Conservation (phyloP, 768 basidiomycete species). For the Tricholoma terreum region DNA sequence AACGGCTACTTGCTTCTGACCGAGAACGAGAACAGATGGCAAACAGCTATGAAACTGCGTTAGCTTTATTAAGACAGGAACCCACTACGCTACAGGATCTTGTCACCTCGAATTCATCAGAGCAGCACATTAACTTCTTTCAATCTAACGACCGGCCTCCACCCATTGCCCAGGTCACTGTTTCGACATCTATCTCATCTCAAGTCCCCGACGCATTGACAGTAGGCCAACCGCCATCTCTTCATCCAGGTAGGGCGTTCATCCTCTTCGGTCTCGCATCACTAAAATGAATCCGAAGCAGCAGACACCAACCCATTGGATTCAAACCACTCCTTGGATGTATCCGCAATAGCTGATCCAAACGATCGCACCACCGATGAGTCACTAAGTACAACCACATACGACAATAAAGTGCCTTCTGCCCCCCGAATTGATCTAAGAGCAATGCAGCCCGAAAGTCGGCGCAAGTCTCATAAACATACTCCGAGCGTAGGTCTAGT, state of each 20-base stretch:
- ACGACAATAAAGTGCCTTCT: background rate
- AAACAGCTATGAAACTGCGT: slow-evolving; percentile 9
- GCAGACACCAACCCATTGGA: background rate
- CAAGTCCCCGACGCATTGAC: background rate
- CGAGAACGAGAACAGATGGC: slow-evolving; percentile 10
- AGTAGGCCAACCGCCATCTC: background rate
- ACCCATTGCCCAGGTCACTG: background rate
- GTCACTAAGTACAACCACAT: background rate
- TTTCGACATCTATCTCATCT: background rate
- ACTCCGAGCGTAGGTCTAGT: background rate
- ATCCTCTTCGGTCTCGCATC: background rate
- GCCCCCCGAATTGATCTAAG: background rate
- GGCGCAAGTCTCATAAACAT: background rate
- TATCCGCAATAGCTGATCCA: background rate
- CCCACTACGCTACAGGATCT: slow-evolving; percentile 6
- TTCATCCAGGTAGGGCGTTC: background rate
- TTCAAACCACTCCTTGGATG: background rate
- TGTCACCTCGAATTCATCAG: background rate
- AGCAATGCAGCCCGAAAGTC: background rate
- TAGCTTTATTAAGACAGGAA: slow-evolving; percentile 7
- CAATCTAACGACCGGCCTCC: background rate
- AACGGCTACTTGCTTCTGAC: slow-evolving; percentile 4
- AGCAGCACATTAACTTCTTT: background rate
- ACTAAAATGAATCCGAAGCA: background rate
- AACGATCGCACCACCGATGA: background rate